Conservation (phyloP, 495 filamentous ascomycete genomes). For the Margaritispora aquatica region DNA sequence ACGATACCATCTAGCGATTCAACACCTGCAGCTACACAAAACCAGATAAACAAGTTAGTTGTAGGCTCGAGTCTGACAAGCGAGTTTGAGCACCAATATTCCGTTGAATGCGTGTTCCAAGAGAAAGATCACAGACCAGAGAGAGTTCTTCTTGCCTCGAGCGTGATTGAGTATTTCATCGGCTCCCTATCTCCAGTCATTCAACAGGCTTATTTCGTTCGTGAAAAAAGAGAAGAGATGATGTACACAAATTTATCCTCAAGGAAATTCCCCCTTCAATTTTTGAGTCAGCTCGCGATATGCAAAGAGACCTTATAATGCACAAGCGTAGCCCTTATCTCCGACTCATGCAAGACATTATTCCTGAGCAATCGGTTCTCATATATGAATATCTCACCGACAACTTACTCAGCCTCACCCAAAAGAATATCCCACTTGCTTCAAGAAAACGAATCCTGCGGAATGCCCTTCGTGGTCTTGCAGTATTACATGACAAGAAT, state of each 20-base stretch:
- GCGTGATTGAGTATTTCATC: not conserved
- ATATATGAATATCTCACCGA: constrained; percentile 41
- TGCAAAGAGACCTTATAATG: constrained; percentile 23
- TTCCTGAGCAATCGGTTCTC: constrained; percentile 41
- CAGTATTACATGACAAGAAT: constrained; percentile 39
- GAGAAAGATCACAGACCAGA: too few species aligned
- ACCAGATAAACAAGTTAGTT: too few species aligned
- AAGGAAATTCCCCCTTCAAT: constrained; percentile 9
- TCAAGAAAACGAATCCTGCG: constrained; percentile 38
- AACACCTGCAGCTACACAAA: too few species aligned
- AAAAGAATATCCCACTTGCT: constrained; percentile 30
- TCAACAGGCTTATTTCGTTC: not conserved
- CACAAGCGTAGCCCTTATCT: constrained; percentile 22
- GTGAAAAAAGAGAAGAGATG: not conserved
- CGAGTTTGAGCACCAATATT: too few species aligned
- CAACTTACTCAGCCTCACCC: constrained; percentile 37
- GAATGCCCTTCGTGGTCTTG: constrained; percentile 36
- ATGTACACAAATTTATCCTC: not conserved
- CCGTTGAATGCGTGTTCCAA: too few species aligned
- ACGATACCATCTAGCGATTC: too few species aligned
- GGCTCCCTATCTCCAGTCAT: not conserved
- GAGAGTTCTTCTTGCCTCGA: too few species aligned
- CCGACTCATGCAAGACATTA: constrained; percentile 32
- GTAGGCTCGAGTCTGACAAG: too few species aligned
- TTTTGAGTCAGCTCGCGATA: constrained; percentile 34